A percentile compares a stretch with the other conserved stretches of the same genome.
phyloP scores from a whole-genome alignment of 2,329 filamentous ascomycete species.

The Clarireedia paspali region DNA sequence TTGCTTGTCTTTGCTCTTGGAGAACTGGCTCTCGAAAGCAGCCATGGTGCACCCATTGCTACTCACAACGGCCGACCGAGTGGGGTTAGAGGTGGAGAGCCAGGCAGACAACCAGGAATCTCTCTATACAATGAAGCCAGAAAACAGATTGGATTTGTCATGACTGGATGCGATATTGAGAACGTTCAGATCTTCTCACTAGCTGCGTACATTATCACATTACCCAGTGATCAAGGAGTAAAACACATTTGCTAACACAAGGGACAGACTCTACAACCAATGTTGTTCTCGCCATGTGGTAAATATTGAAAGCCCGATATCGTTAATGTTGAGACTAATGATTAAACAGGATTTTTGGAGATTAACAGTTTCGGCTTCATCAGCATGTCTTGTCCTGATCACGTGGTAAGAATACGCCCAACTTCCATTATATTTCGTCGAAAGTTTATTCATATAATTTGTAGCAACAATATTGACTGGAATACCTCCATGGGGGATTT shows the following conservation, averaged over 20 bases:
- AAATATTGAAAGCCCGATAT: constrained; percentile 14
- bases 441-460: neutral
- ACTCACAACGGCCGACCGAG: constrained; percentile 38
- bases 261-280: constrained; percentile 42
- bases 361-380: constrained; percentile 46
- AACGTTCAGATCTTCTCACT: constrained; percentile 52
- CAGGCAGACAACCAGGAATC: constrained; percentile 44
- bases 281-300: constrained; percentile 45
- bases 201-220: constrained; percentile 37
- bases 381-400: constrained; percentile 49
- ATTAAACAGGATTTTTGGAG: constrained; percentile 50
- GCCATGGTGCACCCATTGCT: constrained; percentile 39
- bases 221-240: neutral
- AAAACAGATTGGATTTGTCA: constrained; percentile 48
- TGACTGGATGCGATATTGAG: constrained; percentile 48
- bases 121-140: constrained; percentile 55
- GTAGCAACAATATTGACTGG: constrained; percentile 38
- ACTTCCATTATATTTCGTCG: neutral
- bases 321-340: constrained; percentile 10
- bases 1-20: constrained; percentile 52
- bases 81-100: constrained; percentile 45
- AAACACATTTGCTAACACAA: neutral
- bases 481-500: constrained; percentile 40
- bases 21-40: constrained; percentile 46
- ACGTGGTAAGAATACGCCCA: constrained; percentile 35